phyloP scores from a whole-genome alignment of 768 basidiomycete species.

The Russula foetens region DNA sequence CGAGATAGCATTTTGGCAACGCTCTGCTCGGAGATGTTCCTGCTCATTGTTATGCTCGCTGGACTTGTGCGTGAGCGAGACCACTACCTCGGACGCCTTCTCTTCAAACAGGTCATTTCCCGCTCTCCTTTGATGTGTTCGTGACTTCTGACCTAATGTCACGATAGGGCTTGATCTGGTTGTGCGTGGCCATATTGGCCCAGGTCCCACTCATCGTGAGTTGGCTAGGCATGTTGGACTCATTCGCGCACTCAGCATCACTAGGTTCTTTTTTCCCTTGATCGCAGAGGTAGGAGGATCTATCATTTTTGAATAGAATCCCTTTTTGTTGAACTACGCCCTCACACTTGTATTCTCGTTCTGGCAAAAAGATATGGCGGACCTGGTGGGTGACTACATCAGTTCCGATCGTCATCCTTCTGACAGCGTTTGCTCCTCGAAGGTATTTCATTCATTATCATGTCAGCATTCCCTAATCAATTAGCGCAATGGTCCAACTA shows the following conservation, averaged over 20 bases:
- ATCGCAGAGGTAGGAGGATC: neutral
- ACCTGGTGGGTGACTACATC: neutral
- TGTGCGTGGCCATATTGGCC: constrained; percentile 5
- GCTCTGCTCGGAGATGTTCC: constrained; percentile 4
- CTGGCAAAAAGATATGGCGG: neutral
- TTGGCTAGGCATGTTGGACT: neutral
- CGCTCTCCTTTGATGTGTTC: neutral
- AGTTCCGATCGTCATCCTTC: neutral
- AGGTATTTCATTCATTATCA: constrained; percentile 8
- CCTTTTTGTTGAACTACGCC: neutral
- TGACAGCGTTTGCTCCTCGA: neutral
- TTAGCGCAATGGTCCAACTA: neutral
- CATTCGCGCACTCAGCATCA: neutral
- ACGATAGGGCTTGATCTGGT: constrained; percentile 10
- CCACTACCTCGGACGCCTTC: constrained; percentile 11
- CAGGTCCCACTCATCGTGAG: constrained; percentile 13
- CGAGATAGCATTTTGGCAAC: neutral
- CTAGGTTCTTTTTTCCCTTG: constrained; percentile 7
- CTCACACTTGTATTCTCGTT: neutral
- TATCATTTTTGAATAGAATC: neutral
- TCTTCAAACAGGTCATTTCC: constrained; percentile 13
- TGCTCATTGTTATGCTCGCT: constrained; percentile 1
- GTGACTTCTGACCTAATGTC: neutral
- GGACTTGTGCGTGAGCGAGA: constrained; percentile 15
- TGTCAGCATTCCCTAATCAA: constrained; percentile 1